Evolutionary conservation across 768 basidiomycete species (phyloP).

Genomic region (Russula dissimulans): DNA sequence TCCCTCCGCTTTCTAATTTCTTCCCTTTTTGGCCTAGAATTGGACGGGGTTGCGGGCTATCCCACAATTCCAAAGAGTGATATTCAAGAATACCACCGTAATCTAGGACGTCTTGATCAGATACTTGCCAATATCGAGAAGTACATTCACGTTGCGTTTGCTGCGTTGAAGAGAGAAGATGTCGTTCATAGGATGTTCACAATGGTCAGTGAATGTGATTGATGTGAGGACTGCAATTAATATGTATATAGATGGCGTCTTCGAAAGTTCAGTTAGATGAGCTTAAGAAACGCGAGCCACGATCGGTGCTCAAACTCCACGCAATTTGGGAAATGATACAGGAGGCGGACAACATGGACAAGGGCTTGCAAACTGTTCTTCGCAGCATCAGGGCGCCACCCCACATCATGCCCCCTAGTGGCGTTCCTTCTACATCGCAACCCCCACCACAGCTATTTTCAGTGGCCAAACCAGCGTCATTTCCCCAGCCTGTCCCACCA

Average conservation of each 20-base stretch:
- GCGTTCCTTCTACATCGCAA: not conserved
- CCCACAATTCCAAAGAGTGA: not conserved
- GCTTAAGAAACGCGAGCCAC: slow-evolving; percentile 6
- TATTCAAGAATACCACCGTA: not conserved
- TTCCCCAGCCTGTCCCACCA: not conserved
- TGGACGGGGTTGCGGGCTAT: not conserved
- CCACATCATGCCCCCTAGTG: not conserved
- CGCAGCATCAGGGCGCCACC: not conserved
- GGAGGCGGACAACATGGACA: slow-evolving; percentile 14
- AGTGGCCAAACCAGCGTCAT: not conserved
- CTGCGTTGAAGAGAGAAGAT: not conserved
- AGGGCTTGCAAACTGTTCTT: not conserved
- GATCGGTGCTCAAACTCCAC: slow-evolving; percentile 15
- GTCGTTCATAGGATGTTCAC: not conserved
- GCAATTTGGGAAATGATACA: slow-evolving; percentile 17
- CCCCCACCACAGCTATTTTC: slow-evolving; percentile 2
- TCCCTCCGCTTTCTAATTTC: not conserved
- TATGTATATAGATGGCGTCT: slow-evolving; percentile 1
- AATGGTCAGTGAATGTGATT: not conserved
- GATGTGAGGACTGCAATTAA: not conserved
- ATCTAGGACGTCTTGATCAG: slow-evolving; percentile 5
- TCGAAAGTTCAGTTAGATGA: slow-evolving; percentile 12
- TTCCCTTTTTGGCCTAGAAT: not conserved
- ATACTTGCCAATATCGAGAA: slow-evolving; percentile 1
- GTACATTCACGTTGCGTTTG: slow-evolving; percentile 4